Conservation (phyloP, 345 rosid genomes). For the Populus simonii region DNA sequence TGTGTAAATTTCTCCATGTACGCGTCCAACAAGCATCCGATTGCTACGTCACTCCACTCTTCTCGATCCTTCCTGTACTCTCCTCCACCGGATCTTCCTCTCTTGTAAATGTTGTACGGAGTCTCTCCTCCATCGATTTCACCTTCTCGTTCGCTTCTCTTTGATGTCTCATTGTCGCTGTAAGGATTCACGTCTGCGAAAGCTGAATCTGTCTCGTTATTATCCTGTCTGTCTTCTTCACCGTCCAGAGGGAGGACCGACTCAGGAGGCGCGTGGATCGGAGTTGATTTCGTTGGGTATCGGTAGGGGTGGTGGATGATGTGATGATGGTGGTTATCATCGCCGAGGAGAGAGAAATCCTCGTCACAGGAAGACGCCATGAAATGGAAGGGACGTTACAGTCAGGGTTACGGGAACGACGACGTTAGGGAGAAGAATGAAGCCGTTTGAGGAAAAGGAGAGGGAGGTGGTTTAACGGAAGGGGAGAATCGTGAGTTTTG, state of each 20-base stretch:
- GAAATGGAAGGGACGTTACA: conserved; percentile 55
- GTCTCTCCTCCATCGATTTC: conserved; percentile 50
- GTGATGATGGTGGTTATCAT: conserved; percentile 48
- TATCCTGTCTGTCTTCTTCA: conserved; percentile 22
- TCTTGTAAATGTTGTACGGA: conserved; percentile 46
- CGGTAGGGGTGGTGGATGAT: conserved; percentile 41
- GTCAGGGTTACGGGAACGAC: conserved; percentile 49
- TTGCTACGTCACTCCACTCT: conserved; percentile 91
- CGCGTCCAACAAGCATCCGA: conserved; percentile 70
- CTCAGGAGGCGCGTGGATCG: conserved; percentile 37
- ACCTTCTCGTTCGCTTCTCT: conserved; percentile 53
- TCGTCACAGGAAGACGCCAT: conserved; percentile 80
- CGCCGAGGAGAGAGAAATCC: conserved; percentile 72
- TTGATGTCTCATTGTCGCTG: conserved; percentile 27
- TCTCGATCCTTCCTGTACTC: conserved; percentile 85
- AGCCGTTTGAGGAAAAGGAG: conserved; percentile 19
- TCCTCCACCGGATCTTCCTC: conserved; percentile 27
- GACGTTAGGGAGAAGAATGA: conserved; percentile 50
- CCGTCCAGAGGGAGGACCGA: conserved; percentile 36
- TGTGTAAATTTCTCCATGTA: conserved; percentile 74
- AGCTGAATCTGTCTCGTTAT: conserved; percentile 46
- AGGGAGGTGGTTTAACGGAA: conserved; percentile 45
- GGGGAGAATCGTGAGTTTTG: conserved; percentile 15
- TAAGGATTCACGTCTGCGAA: conserved; percentile 49
- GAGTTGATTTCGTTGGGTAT: conserved; percentile 15